Evolutionary conservation across 208 protist genomes (phyloP), one percentile per base, ranked within the genome.

Genomic region (Wallacemonas sp.): DNA sequence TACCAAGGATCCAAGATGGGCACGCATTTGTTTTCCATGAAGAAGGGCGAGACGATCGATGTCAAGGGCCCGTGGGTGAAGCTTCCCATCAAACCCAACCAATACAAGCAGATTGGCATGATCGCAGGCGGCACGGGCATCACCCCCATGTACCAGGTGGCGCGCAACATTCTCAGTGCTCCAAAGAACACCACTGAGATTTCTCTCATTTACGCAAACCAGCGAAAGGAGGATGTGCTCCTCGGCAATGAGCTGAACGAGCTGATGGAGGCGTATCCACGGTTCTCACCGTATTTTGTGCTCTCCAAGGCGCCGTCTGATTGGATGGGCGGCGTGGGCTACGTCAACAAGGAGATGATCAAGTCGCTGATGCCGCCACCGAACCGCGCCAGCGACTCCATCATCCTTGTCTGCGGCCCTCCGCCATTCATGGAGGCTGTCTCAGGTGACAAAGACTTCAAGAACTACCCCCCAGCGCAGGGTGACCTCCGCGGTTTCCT

Each of bases 101-200:
- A 93, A 73, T 97, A 92, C 69, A 94, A 95, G 55, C 65, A 78
- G 8, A 93, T 98, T 70, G 94, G 92, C 21, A 97, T 97, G 90
- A 86, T 98, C 38, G 92, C 92, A 15, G 93, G 91, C 33, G 95
- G 93, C 36, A 97, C 94, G 6, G 95, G 95, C 36, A 98, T 98
- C 72, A 84, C 93, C 12, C 94, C 95, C 0, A 96, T 98, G 90
- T 95, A 95, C 60, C 95, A 98, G 60, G 81, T 97, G 10, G 83
- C 93, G 24, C 77, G 80, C 0, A 90, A 92, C 61, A 65, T 97
- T 24, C 66, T 96, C 24, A 63, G 72, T 30, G 65, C 83, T 9
- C 85, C 84, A 3, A 83, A 96, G 64, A 95, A 97, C 77, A 79
- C 63, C 27, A 97, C 93, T 1, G 83, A 95, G 36, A 74, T 98